Evolutionary conservation across 169 alveolate genomes (phyloP), one percentile per base, ranked within the genome.

Genomic region (Babesia bovis): DNA sequence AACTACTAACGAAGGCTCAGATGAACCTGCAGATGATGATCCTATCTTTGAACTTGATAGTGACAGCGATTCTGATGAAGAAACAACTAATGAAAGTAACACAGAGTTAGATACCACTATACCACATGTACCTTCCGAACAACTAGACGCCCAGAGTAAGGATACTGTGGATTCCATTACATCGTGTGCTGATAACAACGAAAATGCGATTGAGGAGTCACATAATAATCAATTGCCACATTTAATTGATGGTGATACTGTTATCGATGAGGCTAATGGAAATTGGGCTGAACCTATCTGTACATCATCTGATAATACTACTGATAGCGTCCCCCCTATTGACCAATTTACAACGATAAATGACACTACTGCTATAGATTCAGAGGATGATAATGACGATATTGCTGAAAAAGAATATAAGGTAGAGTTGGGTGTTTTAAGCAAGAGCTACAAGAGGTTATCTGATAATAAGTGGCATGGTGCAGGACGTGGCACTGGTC

Each of bases 401-500:
- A 68, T 38, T 2, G 2, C 61, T 15, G 68, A 51, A 2, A 5
- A 32, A 1, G 49, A 33, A 1, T 71, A 59, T 38, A 63, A 68
- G 28, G 66, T 65, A 6, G 87, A 78, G 57, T 65, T 52, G 21
- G 76, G 66, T 6, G 72, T 45, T 35, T 35, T 58, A 32, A 61
- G 71, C 28, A 77, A 42, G 35, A 85, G 40, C 47, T 61, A 51
- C 65, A 67, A 79, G 32, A 70, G 38, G 38, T 63, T 40, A 28
- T 74, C 57, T 23, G 85, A 50, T 59, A 66, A 53, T 25, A 70
- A 67, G 66, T 90, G 93, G 92, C 70, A 69, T 28, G 90, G 89
- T 50, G 66, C 91, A 21, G 92, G 83, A 28, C 1, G 61, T 10
- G 89, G 90, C n/a, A 40, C 87, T 35, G 93, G 93, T 15, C 47